Base-by-base conservation (phyloP, 1,284 basidiomycete genomes). In the Cystodermella granulosa region DNA sequence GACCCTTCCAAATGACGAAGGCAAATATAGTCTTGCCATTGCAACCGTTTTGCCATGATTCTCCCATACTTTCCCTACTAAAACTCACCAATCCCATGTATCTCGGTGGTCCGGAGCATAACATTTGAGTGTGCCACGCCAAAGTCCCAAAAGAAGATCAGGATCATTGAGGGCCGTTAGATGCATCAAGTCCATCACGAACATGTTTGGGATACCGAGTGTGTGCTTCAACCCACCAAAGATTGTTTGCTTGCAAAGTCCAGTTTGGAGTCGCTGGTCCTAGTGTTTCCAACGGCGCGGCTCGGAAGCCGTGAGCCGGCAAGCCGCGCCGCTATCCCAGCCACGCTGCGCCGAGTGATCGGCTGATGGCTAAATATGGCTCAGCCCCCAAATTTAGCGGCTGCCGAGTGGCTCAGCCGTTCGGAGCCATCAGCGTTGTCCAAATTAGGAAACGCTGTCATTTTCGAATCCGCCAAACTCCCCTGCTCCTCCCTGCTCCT, bases 111-210 rank as follows among this genome's bases (percentile, higher is more conserved):
- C 57, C 5, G 46, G 42, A 3, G 18, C 5, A 0, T 47, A 49
- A 15, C 53, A 55, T 0, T 55, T 39, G 2, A 67, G 40, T 0
- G 49, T 55, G 0, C 61, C 65, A 2, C 56, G 45, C 57, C 61
- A 63, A 1, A 70, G 56, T 0, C 39, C n/a, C 1, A 68, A 11
- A 0, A 66, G 8, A 0, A 72, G 52, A 16, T 70, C 62, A 0
- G 57, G 41, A 0, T 66, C 7, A 20, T 70, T 72, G 3, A 65
- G 45, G 0, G 48, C 26, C 0, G 59, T 47, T 0, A 55, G 48
- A 46, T 73, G 68, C 69, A 72, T 70, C 8, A 63, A 41, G 42
- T 72, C 65, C 0, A 42, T 45, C 39, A 39, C 35, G 63, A 65
- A 43, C 45, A 55, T 3, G 5, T 31, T 35, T 0, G 66, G 60